A percentile compares a stretch with the other conserved stretches of the same genome.
These are phyloP conservation scores for Monosporascus sp. DNA, from an alignment of 2,329 filamentous ascomycete species.

Conservation along the genomic window DNA sequence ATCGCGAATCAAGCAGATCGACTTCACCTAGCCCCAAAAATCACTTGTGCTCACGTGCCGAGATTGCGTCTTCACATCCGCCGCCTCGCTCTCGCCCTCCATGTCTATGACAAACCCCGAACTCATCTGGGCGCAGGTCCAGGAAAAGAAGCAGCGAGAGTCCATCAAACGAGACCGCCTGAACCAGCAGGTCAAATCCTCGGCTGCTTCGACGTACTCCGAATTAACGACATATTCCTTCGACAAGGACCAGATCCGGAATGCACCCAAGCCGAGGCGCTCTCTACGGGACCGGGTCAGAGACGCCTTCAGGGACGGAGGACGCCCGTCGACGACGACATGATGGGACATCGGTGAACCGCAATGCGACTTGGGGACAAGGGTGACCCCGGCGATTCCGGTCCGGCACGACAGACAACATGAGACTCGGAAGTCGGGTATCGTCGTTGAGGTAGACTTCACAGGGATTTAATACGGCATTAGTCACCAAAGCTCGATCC, in stretches of 20 bases:
- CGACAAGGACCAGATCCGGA: constrained; percentile 12
- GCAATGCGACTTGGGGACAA: no score
- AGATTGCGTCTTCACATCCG: constrained; percentile 6
- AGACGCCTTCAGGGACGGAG: constrained; percentile 3
- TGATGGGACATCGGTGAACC: no score
- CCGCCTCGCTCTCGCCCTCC: constrained; percentile 13
- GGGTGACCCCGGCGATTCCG: no score
- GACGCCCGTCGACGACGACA: no score
- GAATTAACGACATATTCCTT: constrained; percentile 16
- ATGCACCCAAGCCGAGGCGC: constrained; percentile 6
- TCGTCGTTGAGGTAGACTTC: no score
- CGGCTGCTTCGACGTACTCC: constrained; percentile 16
- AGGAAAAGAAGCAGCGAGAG: constrained; percentile 14
- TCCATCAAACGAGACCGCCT: neutral
- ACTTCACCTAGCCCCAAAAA: neutral
- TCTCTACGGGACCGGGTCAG: constrained; percentile 14
- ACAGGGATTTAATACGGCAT: no score
- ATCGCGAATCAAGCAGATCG: neutral
- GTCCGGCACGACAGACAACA: no score
- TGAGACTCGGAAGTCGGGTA: no score
- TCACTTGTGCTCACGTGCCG: constrained; percentile 7
- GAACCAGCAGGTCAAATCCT: constrained; percentile 3
- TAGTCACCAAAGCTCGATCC: no score
- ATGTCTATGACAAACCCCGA: constrained; percentile 17
- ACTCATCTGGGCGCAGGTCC: constrained; percentile 16